phyloP scores from a whole-genome alignment of 2,329 filamentous ascomycete genomes.

The Mycosphaerelloides madeirae region DNA sequence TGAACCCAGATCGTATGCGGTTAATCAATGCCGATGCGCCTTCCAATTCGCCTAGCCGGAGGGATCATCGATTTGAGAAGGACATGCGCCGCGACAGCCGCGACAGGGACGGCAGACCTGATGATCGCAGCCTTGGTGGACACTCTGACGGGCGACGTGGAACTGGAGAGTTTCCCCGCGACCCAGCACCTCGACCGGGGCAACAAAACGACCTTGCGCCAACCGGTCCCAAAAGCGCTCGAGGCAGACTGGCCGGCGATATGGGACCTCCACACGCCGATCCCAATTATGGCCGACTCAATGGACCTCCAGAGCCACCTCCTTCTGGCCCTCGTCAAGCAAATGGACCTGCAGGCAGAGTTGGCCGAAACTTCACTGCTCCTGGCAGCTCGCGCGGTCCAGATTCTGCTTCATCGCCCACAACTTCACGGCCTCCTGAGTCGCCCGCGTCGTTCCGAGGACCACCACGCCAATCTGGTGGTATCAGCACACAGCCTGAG shows the following conservation, averaged over 20 bases:
- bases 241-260: slow-evolving; percentile 44
- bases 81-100: slow-evolving; percentile 12
- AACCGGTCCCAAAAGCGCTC: slow-evolving; percentile 51
- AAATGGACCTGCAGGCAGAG: slow-evolving; percentile 35
- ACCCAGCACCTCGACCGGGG: slow-evolving; percentile 16
- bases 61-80: slow-evolving; percentile 24
- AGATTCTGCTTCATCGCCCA: slow-evolving; percentile 23
- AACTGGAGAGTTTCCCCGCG: slow-evolving; percentile 20
- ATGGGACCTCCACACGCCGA: slow-evolving; percentile 37
- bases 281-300: slow-evolving; percentile 47
- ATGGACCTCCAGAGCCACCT: slow-evolving; percentile 41
- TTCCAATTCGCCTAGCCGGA: slow-evolving; percentile 1
- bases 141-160: slow-evolving; percentile 25
- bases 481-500: slow-evolving; percentile 15
- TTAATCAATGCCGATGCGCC: slow-evolving; percentile 32
- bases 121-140: slow-evolving; percentile 25
- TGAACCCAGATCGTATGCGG: slow-evolving; percentile 43
- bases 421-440: slow-evolving; percentile 20
- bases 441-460: slow-evolving; percentile 18
- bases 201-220: slow-evolving; percentile 43
- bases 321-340: slow-evolving; percentile 52
- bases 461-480: slow-evolving; percentile 13
- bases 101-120: slow-evolving; percentile 20
- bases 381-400: slow-evolving; percentile 17
- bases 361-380: slow-evolving; percentile 38